A percentile compares a stretch with the other conserved stretches of the same genome.
Conservation (phyloP, 805 yeast genomes). For the Candida quercuum region DNA sequence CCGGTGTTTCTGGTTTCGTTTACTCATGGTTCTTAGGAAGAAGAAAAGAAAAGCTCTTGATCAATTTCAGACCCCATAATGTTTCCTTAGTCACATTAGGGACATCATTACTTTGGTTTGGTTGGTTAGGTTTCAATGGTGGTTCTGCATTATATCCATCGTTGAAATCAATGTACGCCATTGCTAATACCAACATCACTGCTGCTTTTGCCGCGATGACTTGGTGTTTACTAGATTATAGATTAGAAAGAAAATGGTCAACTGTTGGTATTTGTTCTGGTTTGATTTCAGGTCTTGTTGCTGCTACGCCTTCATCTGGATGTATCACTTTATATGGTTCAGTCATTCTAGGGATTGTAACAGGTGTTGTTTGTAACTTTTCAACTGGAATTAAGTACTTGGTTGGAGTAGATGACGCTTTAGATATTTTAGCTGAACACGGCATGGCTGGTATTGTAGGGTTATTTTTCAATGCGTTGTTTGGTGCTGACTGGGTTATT, state of each 20-base stretch:
- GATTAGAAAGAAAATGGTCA: slow-evolving; percentile 87
- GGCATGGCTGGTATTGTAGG: slow-evolving; percentile 95
- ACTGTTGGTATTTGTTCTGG: slow-evolving; percentile 96
- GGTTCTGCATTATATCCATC: slow-evolving; percentile 83
- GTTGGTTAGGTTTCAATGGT: slow-evolving; percentile 96
- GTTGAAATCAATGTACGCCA: slow-evolving; percentile 79
- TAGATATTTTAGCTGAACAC: slow-evolving; percentile 98
- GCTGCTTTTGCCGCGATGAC: slow-evolving; percentile 89
- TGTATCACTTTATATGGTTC: slow-evolving; percentile 89
- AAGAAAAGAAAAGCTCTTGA: slow-evolving; percentile 67
- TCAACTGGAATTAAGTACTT: slow-evolving; percentile 83
- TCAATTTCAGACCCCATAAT: slow-evolving; percentile 92
- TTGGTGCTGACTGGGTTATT: slow-evolving; percentile 82
- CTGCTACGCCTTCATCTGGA: slow-evolving; percentile 95
- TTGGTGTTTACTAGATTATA: slow-evolving; percentile 87
- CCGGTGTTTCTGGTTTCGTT: slow-evolving; percentile 89
- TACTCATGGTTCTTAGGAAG: slow-evolving; percentile 77
- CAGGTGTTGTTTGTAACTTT: slow-evolving; percentile 85
- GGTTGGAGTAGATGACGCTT: slow-evolving; percentile 80
- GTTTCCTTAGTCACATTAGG: slow-evolving; percentile 89
- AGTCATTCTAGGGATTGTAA: slow-evolving; percentile 70
- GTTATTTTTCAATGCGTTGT: slow-evolving; percentile 78
- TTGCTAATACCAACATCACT: slow-evolving; percentile 85
- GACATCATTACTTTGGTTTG: slow-evolving; percentile 82
- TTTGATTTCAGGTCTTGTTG: slow-evolving; percentile 90